Conservation (phyloP, 2,329 filamentous ascomycete genomes). For the Xylariales sp. region DNA sequence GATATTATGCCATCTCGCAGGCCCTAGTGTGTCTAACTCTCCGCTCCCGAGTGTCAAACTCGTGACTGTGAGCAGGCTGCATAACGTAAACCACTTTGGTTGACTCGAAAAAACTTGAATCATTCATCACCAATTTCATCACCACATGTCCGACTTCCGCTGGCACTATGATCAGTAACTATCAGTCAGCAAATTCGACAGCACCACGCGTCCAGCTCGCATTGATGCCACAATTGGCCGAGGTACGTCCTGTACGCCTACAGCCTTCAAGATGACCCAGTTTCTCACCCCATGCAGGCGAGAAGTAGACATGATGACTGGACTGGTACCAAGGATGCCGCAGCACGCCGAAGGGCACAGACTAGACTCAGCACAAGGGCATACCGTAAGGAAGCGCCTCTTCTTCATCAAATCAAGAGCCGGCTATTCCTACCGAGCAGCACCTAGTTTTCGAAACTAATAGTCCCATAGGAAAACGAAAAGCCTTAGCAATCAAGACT, state of each 20-base stretch:
- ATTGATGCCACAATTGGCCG: conserved; percentile 31
- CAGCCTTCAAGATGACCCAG: conserved; percentile 11
- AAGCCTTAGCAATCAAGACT: conserved; percentile 19
- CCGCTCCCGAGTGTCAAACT: conserved; percentile 10
- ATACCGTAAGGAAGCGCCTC: conserved; percentile 29
- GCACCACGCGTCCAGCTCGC: conserved; percentile 21
- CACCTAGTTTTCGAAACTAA: conserved; percentile 15
- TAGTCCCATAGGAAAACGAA: conserved; percentile 24
- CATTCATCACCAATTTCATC: conserved; percentile 7
- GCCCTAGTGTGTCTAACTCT: conserved; percentile 7
- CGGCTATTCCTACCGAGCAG: neutral
- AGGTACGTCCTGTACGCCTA: conserved; percentile 22
- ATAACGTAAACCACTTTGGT: conserved; percentile 10
- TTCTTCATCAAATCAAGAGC: neutral
- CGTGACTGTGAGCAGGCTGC: conserved; percentile 16
- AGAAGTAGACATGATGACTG: conserved; percentile 36
- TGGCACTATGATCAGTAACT: conserved; percentile 17
- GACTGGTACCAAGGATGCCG: conserved; percentile 38
- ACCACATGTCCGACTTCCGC: neutral
- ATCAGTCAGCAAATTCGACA: conserved; percentile 12
- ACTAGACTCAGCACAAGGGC: conserved; percentile 41
- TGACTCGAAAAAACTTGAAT: conserved; percentile 5
- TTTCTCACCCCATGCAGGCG: conserved; percentile 28
- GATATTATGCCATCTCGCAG: neutral
- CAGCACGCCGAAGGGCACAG: conserved; percentile 34